A percentile compares a stretch with the other conserved stretches of the same genome.
Conservation (phyloP, 768 basidiomycete species). For the Mycena galopus region DNA sequence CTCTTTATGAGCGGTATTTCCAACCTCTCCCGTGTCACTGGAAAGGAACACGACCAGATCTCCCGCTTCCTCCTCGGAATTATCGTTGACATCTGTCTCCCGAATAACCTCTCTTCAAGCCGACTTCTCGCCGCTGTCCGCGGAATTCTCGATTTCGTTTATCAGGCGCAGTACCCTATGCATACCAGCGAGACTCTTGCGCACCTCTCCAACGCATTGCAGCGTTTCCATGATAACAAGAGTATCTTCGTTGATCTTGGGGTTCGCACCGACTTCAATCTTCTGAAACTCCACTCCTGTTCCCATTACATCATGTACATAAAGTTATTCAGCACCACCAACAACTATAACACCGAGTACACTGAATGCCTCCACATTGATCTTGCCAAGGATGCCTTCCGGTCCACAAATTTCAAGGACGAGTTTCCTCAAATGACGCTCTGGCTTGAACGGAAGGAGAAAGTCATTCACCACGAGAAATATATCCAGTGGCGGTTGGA, state of each 20-base stretch:
- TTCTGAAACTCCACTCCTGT: slow-evolving; percentile 46
- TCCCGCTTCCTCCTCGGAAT: neutral
- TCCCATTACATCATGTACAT: slow-evolving; percentile 40
- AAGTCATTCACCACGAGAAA: too few species aligned
- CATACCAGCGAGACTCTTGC: slow-evolving; percentile 30
- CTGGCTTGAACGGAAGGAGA: slow-evolving; percentile 38
- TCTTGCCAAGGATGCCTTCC: slow-evolving; percentile 33
- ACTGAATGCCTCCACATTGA: slow-evolving; percentile 1
- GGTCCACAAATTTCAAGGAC: slow-evolving; percentile 25
- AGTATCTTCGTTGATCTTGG: slow-evolving; percentile 43
- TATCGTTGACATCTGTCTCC: slow-evolving; percentile 34
- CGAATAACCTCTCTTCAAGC: slow-evolving; percentile 1
- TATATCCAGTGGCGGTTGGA: slow-evolving; percentile 37
- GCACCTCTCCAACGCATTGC: slow-evolving; percentile 36
- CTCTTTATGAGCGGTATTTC: too few species aligned
- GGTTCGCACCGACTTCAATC: slow-evolving; percentile 42
- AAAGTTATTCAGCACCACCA: slow-evolving; percentile 37
- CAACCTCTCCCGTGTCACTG: slow-evolving; percentile 27
- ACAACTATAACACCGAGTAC: slow-evolving; percentile 41
- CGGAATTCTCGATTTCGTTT: slow-evolving; percentile 48
- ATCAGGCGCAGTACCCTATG: slow-evolving; percentile 45
- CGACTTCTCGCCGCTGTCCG: slow-evolving; percentile 13
- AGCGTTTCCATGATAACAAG: slow-evolving; percentile 49
- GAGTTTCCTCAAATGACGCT: slow-evolving; percentile 32
- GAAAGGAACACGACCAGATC: slow-evolving; percentile 46